A percentile compares a stretch with the other conserved stretches of the same genome.
phyloP scores from a whole-genome alignment of 2,329 filamentous ascomycete genomes.

The Stagonosporopsis rhizophila region DNA sequence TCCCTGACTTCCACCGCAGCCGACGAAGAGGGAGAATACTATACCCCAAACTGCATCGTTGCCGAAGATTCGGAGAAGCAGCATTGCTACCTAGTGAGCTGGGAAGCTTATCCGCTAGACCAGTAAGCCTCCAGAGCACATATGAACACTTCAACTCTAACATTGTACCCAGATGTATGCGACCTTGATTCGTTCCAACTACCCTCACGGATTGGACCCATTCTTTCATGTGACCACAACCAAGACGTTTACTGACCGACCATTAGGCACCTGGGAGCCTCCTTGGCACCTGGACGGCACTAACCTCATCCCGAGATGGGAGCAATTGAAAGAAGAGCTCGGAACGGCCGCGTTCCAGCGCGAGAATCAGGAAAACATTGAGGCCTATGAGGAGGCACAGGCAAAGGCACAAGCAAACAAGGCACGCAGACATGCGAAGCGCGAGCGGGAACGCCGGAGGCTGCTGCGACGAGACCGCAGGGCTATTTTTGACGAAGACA shows the following conservation, averaged over 20 bases:
- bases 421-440: conserved; percentile 20
- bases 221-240: background rate
- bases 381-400: conserved; percentile 16
- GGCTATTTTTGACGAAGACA: conserved; percentile 4
- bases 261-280: conserved; percentile 41
- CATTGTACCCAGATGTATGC: background rate
- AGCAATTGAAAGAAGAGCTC: conserved; percentile 17
- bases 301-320: conserved; percentile 12
- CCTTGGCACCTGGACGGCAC: conserved; percentile 19
- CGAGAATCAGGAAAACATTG: conserved; percentile 18
- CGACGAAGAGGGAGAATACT: conserved; percentile 20
- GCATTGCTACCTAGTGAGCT: conserved; percentile 66
- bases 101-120: conserved; percentile 64
- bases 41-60: conserved; percentile 31
- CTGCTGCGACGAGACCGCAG: conserved; percentile 2
- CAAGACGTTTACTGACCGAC: conserved; percentile 4
- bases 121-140: conserved; percentile 20
- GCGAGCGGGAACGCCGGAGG: conserved; percentile 27
- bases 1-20: conserved; percentile 63
- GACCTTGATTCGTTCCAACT: background rate
- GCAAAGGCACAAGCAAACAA: conserved; percentile 11
- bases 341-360: conserved; percentile 8
- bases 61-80: conserved; percentile 51
- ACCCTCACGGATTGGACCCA: background rate
- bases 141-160: background rate